A percentile compares a stretch with the other conserved stretches of the same genome.
These are phyloP conservation scores for Clarireedia paspali DNA, from an alignment of 2,329 filamentous ascomycete genomes.

Conservation along the genomic window DNA sequence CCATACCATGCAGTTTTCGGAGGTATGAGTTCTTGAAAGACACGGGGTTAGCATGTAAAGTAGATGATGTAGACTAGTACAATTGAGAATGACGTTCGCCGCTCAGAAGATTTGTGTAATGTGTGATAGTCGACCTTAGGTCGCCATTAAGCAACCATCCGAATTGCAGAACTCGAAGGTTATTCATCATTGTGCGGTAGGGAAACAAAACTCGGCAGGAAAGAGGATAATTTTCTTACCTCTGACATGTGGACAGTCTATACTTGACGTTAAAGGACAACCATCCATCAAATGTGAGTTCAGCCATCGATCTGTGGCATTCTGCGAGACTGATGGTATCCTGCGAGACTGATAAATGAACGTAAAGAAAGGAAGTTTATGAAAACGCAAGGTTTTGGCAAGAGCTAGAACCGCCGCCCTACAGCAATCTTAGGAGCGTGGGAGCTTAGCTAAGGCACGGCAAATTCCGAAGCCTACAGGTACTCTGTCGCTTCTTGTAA, in stretches of 20 bases:
- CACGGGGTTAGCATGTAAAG: neutral
- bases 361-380: too few relatives aligned
- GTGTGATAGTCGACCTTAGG: constrained; percentile 24
- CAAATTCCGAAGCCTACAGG: neutral
- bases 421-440: too few relatives aligned
- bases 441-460: neutral
- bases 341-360: too few relatives aligned
- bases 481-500: neutral
- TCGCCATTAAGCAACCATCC: constrained; percentile 16
- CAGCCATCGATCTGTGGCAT: too few relatives aligned
- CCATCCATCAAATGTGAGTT: too few relatives aligned
- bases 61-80: neutral
- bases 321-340: too few relatives aligned
- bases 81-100: neutral
- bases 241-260: neutral
- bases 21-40: neutral
- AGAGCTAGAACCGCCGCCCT: too few relatives aligned
- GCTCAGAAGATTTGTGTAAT: constrained; percentile 22
- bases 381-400: too few relatives aligned
- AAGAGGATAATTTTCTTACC: neutral
- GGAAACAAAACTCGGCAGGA: neutral
- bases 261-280: too few relatives aligned
- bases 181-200: constrained; percentile 21
- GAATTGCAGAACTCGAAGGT: constrained; percentile 28
- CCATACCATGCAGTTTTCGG: neutral